Evolutionary conservation across 306 rosid genomes (phyloP).

Genomic region (Cicer chorassanicum): DNA sequence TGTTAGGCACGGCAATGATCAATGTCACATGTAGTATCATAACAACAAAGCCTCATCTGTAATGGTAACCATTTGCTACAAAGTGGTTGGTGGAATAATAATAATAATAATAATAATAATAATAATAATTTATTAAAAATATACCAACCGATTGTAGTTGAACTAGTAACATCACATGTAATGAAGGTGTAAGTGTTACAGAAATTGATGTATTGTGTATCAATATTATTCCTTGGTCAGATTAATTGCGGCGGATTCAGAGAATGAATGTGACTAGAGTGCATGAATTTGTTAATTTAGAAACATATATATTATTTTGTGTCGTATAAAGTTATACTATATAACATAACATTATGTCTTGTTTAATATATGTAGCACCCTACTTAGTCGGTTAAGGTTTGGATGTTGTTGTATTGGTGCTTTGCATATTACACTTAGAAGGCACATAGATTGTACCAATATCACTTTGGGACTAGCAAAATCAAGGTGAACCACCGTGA

Average conservation of each 20-base stretch:
- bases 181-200: neutral
- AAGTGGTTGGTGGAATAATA: neutral
- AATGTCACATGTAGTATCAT: neutral
- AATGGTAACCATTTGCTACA: neutral
- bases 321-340: no score
- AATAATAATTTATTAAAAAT: neutral
- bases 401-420: no score
- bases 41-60: neutral
- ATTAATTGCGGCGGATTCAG: neutral
- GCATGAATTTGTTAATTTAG: neutral
- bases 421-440: no score
- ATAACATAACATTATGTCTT: no score
- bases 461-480: no score
- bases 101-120: neutral
- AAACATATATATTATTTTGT: no score
- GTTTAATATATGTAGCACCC: no score
- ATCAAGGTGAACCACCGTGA: no score
- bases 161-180: constrained; percentile 6
- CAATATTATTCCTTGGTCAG: neutral
- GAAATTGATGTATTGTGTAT: neutral
- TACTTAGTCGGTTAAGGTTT: no score
- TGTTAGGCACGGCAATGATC: constrained; percentile 14
- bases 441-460: no score
- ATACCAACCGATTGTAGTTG: constrained; percentile 9
- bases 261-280: neutral